Evolutionary conservation across 768 basidiomycete species (phyloP).

Genomic region (Leucocoprinus leucothites): DNA sequence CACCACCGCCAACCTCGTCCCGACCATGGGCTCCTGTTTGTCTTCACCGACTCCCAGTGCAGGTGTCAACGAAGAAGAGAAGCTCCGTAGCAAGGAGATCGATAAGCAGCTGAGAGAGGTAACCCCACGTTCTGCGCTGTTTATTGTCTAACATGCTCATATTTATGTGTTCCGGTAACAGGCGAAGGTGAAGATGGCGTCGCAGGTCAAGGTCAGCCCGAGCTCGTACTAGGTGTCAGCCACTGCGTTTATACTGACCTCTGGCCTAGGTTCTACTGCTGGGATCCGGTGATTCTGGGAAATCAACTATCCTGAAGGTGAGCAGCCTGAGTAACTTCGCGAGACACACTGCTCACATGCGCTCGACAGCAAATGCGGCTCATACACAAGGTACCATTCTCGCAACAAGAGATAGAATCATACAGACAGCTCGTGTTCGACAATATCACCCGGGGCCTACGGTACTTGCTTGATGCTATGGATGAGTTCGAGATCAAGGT

Average conservation of each 20-base stretch:
- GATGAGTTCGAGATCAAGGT: slow-evolving; percentile 84
- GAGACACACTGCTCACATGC: not conserved
- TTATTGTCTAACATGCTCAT: slow-evolving; percentile 6
- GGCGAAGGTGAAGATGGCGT: slow-evolving; percentile 70
- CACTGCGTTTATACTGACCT: slow-evolving; percentile 2
- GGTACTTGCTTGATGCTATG: slow-evolving; percentile 82
- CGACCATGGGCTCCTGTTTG: slow-evolving; percentile 74
- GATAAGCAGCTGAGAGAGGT: slow-evolving; percentile 82
- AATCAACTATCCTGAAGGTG: slow-evolving; percentile 81
- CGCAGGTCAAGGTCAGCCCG: slow-evolving; percentile 68
- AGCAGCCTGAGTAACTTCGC: not conserved
- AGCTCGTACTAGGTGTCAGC: slow-evolving; percentile 4
- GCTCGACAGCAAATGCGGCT: slow-evolving; percentile 86
- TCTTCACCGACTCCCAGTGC: slow-evolving; percentile 49
- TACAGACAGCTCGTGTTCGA: slow-evolving; percentile 92
- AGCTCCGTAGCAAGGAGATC: slow-evolving; percentile 58
- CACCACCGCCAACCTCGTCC: not conserved
- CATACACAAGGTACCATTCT: slow-evolving; percentile 87
- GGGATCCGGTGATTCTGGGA: slow-evolving; percentile 92
- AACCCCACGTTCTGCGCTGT: slow-evolving; percentile 11
- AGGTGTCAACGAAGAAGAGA: slow-evolving; percentile 70
- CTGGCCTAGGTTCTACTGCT: slow-evolving; percentile 70
- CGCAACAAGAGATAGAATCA: slow-evolving; percentile 76
- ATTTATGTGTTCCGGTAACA: slow-evolving; percentile 24
- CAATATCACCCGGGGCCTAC: slow-evolving; percentile 86